Base-by-base conservation (phyloP, 495 filamentous ascomycete genomes). In the Neurospora sp. region DNA sequence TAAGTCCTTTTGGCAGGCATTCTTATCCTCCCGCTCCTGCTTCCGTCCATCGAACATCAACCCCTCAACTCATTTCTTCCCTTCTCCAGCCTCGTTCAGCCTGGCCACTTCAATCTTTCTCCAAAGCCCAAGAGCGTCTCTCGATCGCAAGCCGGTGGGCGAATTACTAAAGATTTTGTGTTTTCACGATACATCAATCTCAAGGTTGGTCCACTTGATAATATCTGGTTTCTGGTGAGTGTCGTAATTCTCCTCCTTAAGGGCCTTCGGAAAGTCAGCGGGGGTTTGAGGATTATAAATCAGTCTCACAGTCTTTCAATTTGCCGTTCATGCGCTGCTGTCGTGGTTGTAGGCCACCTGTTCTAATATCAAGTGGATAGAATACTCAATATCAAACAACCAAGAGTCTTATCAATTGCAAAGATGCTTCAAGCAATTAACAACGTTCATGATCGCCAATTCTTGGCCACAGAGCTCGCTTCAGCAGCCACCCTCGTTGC, bases 91-190 rank as follows among this genome's bases (percentile, higher is more conserved):
- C 53, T 65, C 27, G 53, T 65, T 65, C 27, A 65, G 53, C 53
- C 53, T 65, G 53, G 53, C 4, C 27, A 35, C 12, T 37, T 14
- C 53, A 37, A 14, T 16, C 27, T 65, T 61, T 65, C 27, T 65
- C 31, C 22, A 35, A 35, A 65, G 9, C 27, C 7, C 53, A 8
- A 65, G 31, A 35, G 73, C 73, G 73, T 76, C 71, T 72, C 75
- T 70, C 7, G 4, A 73, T 76, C 73, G 73, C 74, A 70, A 74
- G 45, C 8, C 35, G 22, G 53, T 37, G 12, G 14, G 27, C 6
- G 53, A 35, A 8, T 65, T 65, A 3, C 12, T 3, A 16, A 35
- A 14, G 6, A 16, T 8, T 17, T 35, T 35, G 14, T 12, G 48
- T 14, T 22, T 14, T 14, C 0, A 8, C 27, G 10, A 27, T 27